Base-by-base conservation (phyloP, 2,329 filamentous ascomycete genomes). In the Claviceps capensis region DNA sequence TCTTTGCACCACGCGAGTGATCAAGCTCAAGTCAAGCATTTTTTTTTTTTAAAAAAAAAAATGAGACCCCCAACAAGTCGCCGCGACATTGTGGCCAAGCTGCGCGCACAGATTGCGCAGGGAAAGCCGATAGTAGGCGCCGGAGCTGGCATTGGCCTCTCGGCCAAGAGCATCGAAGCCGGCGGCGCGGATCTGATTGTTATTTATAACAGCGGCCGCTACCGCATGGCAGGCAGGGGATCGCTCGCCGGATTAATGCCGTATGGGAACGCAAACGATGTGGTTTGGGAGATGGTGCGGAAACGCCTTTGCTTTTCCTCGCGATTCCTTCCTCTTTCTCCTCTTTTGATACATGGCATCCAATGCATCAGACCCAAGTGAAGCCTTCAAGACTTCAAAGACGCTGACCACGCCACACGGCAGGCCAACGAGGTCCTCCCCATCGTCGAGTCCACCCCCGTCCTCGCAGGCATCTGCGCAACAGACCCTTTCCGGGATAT, bases 121-220 rank as follows among this genome's bases (percentile, higher is more conserved):
- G 77, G 76, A 37, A 74, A 74, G 45, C 71, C 79, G 51, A 80
- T 86, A 48, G 74, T 86, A 45, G 83, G 82, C n/a, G 82, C 81
- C 0, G 83, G 83, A 11, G 83, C 83, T 23, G 81, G 82, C 44
- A 85, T 84, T 53, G 83, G 83, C 0, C 73, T 87, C 3, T 83
- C 81, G 2, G 83, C 83, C 54, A 87, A 87, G 59, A 83, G 77
- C 59, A 76, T 85, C 56, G 83, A 87, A 63, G 73, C 74, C 46
- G 83, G 83, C 40, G 81, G 82, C 54, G 79, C 76, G 14, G 82
- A 86, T 59, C 68, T 87, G 43, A 85, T 87, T 60, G 79, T 86
- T 55, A 76, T 86, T 58, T 86, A 86, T 70, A 86, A 86, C 64
- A 82, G 78, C 40, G 83, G 83, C 0, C 76, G 83, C 4, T 87